Evolutionary conservation across 2,329 filamentous ascomycete species (phyloP).

Genomic region (Neonectria neomacrospora): DNA sequence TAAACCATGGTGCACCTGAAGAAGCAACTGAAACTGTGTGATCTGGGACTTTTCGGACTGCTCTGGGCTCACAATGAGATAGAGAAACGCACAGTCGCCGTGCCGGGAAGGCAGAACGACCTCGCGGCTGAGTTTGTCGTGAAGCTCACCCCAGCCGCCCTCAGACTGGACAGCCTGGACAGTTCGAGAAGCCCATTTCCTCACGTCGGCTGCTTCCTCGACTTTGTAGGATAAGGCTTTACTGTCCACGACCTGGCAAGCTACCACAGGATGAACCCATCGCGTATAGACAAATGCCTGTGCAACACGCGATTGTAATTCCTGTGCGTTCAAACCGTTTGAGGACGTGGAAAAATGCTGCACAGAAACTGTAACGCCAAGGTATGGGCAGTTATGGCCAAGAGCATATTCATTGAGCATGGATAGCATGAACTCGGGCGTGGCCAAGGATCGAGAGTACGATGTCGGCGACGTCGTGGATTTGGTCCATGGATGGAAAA

Average conservation of each 20-base stretch:
- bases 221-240: slow-evolving; percentile 13
- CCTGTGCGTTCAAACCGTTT: background rate
- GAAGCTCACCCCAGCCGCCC: slow-evolving; percentile 3
- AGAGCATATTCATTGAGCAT: slow-evolving; percentile 23
- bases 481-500: slow-evolving; percentile 20
- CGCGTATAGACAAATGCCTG: slow-evolving; percentile 10
- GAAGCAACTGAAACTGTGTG: slow-evolving; percentile 16
- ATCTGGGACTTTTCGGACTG: slow-evolving; percentile 5
- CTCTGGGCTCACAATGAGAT: slow-evolving; percentile 8
- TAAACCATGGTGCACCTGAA: slow-evolving; percentile 17
- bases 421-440: slow-evolving; percentile 21
- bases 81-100: slow-evolving; percentile 20
- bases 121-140: slow-evolving; percentile 12
- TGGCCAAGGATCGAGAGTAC: slow-evolving; percentile 16
- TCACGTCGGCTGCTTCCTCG: background rate
- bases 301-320: background rate
- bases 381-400: slow-evolving; percentile 20
- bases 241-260: slow-evolving; percentile 18
- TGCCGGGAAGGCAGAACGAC: slow-evolving; percentile 4
- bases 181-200: slow-evolving; percentile 14
- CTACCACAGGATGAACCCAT: slow-evolving; percentile 11
- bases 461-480: background rate
- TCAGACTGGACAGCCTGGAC: background rate
- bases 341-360: background rate
- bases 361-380: slow-evolving; percentile 6